Percentiles rank a stretch among this genome's conserved stretches.
These are phyloP conservation scores for Aspergillus biplanus DNA, from an alignment of 495 filamentous ascomycete genomes.

Conservation along the genomic window DNA sequence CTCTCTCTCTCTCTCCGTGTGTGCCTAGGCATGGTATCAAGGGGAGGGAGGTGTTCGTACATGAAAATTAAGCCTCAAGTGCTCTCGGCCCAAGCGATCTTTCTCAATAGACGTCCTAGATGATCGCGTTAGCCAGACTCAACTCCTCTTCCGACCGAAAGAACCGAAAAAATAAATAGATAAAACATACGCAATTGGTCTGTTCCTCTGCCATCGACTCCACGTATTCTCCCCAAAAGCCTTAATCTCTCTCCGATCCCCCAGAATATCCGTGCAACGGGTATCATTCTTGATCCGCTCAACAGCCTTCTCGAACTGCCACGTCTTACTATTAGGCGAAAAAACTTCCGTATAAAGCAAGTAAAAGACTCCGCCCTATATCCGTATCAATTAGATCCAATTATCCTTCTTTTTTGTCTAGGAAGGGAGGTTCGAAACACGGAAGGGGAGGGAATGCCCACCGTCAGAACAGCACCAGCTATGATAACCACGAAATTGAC, in stretches of 20 bases:
- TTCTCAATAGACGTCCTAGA: slow-evolving; percentile 64
- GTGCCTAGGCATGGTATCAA: background rate
- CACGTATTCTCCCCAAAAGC: slow-evolving; percentile 83
- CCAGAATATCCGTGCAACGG: slow-evolving; percentile 73
- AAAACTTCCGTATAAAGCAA: slow-evolving; percentile 87
- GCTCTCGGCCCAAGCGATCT: slow-evolving; percentile 76
- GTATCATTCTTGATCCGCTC: slow-evolving; percentile 74
- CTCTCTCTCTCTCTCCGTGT: background rate
- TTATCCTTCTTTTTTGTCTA: background rate
- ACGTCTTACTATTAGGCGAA: slow-evolving; percentile 79
- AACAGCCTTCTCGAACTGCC: slow-evolving; percentile 87
- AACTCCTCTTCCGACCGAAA: too few relatives aligned
- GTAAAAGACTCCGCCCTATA: slow-evolving; percentile 72
- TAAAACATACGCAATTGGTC: slow-evolving; percentile 74
- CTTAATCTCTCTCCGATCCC: slow-evolving; percentile 71
- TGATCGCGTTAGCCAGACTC: background rate
- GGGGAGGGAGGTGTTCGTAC: slow-evolving; percentile 45
- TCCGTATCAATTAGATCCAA: slow-evolving; percentile 16
- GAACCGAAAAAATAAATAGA: background rate
- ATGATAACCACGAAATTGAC: slow-evolving; percentile 83
- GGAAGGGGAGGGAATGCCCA: slow-evolving; percentile 29
- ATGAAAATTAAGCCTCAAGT: slow-evolving; percentile 87
- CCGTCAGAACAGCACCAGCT: slow-evolving; percentile 74
- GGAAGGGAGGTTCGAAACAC: background rate
- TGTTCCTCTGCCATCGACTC: slow-evolving; percentile 82